Percentiles rank a stretch among this genome's conserved stretches.
Evolutionary conservation across 2,329 filamentous ascomycete genomes (phyloP).

Genomic region (Aspergillus viridinutans): DNA sequence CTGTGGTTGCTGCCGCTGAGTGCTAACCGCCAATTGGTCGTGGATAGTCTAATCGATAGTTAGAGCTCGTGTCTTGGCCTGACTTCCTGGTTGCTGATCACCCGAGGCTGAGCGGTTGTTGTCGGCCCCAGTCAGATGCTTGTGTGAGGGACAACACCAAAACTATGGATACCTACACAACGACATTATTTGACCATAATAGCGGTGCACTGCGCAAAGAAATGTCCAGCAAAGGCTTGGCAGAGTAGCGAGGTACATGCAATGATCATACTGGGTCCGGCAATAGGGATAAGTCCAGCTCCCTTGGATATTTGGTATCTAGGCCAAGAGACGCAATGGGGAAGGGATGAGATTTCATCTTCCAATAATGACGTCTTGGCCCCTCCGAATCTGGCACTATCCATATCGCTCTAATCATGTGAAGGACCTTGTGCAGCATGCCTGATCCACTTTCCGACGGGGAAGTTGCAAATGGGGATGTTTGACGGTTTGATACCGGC

Average conservation of each 20-base stretch:
- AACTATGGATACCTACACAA: conserved; percentile 11
- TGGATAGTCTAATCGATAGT: conserved; percentile 7
- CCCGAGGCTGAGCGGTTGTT: conserved; percentile 28
- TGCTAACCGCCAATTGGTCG: not conserved
- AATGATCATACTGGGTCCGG: not conserved
- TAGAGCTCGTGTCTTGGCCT: conserved; percentile 19
- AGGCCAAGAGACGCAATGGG: conserved; percentile 24
- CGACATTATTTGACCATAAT: conserved; percentile 1
- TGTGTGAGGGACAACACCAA: conserved; percentile 10
- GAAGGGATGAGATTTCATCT: conserved; percentile 12
- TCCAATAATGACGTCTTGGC: conserved; percentile 28
- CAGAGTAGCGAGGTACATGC: not conserved
- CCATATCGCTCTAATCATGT: conserved; percentile 23
- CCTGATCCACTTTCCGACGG: conserved; percentile 6
- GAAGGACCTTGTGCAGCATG: conserved; percentile 14
- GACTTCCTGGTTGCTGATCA: conserved; percentile 29
- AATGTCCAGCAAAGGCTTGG: not conserved
- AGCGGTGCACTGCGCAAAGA: not conserved
- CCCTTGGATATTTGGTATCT: conserved; percentile 9
- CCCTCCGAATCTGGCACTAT: conserved; percentile 14
- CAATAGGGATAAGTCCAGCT: not conserved
- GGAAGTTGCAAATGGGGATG: conserved; percentile 1
- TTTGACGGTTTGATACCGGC: not conserved
- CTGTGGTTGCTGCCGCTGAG: not conserved
- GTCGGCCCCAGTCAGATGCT: conserved; percentile 14